phyloP scores from a whole-genome alignment of 1,139 yeast genomes.

The Tardiomyces digboiensis region DNA sequence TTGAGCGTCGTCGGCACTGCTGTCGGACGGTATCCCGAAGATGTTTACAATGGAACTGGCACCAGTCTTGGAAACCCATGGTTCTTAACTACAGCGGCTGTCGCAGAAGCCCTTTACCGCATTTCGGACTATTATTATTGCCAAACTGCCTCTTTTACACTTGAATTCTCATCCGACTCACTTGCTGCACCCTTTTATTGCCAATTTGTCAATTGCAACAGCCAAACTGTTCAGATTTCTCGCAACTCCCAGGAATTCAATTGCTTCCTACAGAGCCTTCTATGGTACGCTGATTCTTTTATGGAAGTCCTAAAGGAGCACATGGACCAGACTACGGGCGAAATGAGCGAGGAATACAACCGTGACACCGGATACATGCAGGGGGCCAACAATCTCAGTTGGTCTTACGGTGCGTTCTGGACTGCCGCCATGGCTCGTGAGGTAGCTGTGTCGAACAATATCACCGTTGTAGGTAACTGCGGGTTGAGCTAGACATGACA shows the following conservation, averaged over 20 bases:
- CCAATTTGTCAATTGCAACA: slow-evolving; percentile 3
- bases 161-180: slow-evolving; percentile 21
- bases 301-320: slow-evolving; percentile 64
- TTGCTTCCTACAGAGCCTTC: slow-evolving; percentile 11
- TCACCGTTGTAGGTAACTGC: not conserved
- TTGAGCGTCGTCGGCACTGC: slow-evolving; percentile 4
- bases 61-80: slow-evolving; percentile 85
- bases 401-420: slow-evolving; percentile 86
- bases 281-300: slow-evolving; percentile 62
- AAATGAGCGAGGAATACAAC: slow-evolving; percentile 88
- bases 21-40: slow-evolving; percentile 92
- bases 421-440: slow-evolving; percentile 33
- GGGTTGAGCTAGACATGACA: not conserved
- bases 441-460: not conserved
- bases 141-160: slow-evolving; percentile 22
- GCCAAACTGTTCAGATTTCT: not conserved
- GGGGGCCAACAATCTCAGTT: slow-evolving; percentile 82
- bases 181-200: slow-evolving; percentile 2
- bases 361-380: slow-evolving; percentile 72
- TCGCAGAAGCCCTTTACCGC: slow-evolving; percentile 46
- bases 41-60: slow-evolving; percentile 73
- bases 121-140: slow-evolving; percentile 28
- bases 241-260: slow-evolving; percentile 11
- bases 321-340: slow-evolving; percentile 46
- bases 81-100: slow-evolving; percentile 83